Evolutionary conservation across 352 stramenopile species (phyloP).

Genomic region (Pythium guiyangense): DNA sequence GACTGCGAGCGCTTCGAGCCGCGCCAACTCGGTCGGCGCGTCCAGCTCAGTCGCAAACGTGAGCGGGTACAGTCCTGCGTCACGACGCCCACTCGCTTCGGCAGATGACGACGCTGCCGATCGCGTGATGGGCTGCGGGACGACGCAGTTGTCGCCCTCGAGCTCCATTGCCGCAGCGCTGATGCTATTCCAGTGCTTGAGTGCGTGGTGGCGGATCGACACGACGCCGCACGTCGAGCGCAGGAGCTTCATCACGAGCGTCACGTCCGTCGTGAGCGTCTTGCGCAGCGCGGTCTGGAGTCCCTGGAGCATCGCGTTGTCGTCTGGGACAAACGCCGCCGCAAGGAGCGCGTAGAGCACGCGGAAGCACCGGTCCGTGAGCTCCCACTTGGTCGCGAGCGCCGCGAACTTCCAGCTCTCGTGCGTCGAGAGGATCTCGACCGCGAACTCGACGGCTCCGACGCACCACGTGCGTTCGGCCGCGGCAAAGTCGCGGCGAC

Average conservation of each 20-base stretch:
- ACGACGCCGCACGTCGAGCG: constrained; percentile 30
- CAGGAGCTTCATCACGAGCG: constrained; percentile 60
- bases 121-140: constrained; percentile 5
- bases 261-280: constrained; percentile 43
- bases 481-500: constrained; percentile 11
- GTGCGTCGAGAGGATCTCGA: constrained; percentile 53
- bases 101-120: constrained; percentile 3
- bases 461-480: constrained; percentile 44
- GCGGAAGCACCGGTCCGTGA: constrained; percentile 49
- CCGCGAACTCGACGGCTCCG: constrained; percentile 43
- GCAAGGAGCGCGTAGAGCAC: constrained; percentile 43
- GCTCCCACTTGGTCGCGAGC: constrained; percentile 30
- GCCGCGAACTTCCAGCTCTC: constrained; percentile 61
- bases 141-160: constrained; percentile 9
- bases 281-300: constrained; percentile 46
- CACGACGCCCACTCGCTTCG: background rate
- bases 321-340: constrained; percentile 29
- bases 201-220: constrained; percentile 11
- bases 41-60: constrained; percentile 26
- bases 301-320: constrained; percentile 33
- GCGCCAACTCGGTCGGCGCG: constrained; percentile 12
- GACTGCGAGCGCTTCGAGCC: constrained; percentile 35
- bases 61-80: constrained; percentile 23
- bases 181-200: constrained; percentile 15
- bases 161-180: constrained; percentile 3